Conservation (phyloP, 768 basidiomycete genomes). For the Coprinellus aureogranulatus region DNA sequence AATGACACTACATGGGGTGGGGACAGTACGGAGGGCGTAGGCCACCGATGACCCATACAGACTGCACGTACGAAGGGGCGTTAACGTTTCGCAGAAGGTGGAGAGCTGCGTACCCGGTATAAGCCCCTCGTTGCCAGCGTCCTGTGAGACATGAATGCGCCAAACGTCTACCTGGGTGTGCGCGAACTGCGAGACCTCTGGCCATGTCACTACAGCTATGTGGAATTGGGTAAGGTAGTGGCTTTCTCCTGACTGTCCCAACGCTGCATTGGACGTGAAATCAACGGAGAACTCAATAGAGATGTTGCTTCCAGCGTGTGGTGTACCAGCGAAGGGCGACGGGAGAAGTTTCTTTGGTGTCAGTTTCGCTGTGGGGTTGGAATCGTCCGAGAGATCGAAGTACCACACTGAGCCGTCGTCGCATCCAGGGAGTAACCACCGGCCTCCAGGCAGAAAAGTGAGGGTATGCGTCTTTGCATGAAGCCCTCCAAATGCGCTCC, state of each 20-base stretch:
- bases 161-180: background rate
- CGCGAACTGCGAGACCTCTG: background rate
- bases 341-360: background rate
- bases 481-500: no score
- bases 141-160: background rate
- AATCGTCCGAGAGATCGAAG: background rate
- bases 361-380: background rate
- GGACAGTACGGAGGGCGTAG: background rate
- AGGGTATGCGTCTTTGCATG: no score
- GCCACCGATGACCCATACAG: background rate
- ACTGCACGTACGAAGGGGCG: background rate
- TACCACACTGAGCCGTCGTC: no score
- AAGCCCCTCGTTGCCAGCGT: background rate
- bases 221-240: background rate
- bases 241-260: background rate
- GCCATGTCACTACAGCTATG: background rate
- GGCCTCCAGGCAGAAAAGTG: no score
- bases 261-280: background rate
- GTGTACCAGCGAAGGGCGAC: background rate
- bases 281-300: background rate
- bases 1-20: background rate
- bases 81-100: background rate
- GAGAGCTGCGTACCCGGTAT: background rate
- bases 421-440: no score
- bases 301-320: background rate